These are phyloP conservation scores for Ormosia emarginata DNA, from an alignment of 306 rosid genomes.

Conservation along the genomic window DNA sequence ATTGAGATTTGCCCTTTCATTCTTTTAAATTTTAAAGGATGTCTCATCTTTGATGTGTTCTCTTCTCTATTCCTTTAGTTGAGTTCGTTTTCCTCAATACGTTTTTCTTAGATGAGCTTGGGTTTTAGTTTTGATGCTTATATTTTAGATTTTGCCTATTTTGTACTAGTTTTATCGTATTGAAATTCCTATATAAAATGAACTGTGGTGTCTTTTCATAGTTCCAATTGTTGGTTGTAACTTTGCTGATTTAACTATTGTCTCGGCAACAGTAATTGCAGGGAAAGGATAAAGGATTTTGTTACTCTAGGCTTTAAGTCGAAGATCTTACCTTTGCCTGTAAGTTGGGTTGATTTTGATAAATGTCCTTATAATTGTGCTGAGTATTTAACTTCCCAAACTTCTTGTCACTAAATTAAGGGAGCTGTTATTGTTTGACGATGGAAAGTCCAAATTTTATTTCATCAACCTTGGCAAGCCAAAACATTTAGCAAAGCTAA, in stretches of 20 bases:
- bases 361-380: neutral
- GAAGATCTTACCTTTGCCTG: conserved; percentile 64
- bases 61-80: neutral
- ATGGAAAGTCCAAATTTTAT: no score
- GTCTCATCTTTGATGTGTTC: neutral
- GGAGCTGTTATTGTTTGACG: conserved; percentile 22
- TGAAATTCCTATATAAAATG: no score
- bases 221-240: neutral
- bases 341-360: conserved; percentile 26
- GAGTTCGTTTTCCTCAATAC: neutral
- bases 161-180: neutral
- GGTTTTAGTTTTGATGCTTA: no score
- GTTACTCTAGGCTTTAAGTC: conserved; percentile 43
- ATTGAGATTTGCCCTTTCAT: neutral
- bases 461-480: no score
- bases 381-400: neutral
- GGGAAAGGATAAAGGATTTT: conserved; percentile 41
- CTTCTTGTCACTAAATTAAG: neutral
- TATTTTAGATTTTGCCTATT: neutral
- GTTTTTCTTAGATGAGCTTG: neutral
- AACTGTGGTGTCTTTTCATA: neutral
- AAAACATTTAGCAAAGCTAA: no score
- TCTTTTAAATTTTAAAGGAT: neutral
- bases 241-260: neutral
- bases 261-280: conserved; percentile 51